Evolutionary conservation across 2,329 filamentous ascomycete genomes (phyloP).

Genomic region (Plenodomus biglobosus): DNA sequence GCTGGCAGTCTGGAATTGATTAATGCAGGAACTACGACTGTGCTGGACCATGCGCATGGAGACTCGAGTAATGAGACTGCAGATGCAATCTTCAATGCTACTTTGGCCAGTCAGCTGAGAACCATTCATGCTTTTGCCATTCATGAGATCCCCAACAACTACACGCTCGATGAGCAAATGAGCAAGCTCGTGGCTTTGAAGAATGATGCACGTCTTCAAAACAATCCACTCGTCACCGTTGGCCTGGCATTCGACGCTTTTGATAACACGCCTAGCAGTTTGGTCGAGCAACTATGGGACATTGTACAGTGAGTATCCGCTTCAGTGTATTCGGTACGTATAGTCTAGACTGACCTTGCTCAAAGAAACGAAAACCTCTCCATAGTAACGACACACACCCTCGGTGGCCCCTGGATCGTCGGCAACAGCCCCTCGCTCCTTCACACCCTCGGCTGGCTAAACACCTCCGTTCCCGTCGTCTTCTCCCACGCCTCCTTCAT

Average conservation of each 20-base stretch:
- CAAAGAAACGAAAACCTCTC: slow-evolving; percentile 13
- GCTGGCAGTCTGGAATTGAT: slow-evolving; percentile 53
- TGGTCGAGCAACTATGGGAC: neutral
- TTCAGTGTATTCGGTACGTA: too few species aligned
- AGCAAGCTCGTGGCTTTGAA: neutral
- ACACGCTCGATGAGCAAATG: neutral
- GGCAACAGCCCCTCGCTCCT: slow-evolving; percentile 32
- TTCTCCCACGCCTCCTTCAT: slow-evolving; percentile 57
- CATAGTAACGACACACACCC: slow-evolving; percentile 48
- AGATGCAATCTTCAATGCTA: slow-evolving; percentile 51
- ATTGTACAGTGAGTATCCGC: neutral
- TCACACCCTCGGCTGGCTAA: slow-evolving; percentile 35
- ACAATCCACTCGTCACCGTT: slow-evolving; percentile 9
- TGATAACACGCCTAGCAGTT: slow-evolving; percentile 1
- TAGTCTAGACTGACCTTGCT: neutral
- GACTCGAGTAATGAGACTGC: slow-evolving; percentile 50
- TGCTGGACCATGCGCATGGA: slow-evolving; percentile 42
- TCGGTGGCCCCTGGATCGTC: slow-evolving; percentile 13
- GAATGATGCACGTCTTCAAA: neutral
- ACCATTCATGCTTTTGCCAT: slow-evolving; percentile 51
- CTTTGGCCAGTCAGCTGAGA: slow-evolving; percentile 52
- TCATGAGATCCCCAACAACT: slow-evolving; percentile 31
- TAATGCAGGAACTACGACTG: slow-evolving; percentile 56
- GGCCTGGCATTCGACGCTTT: slow-evolving; percentile 14
- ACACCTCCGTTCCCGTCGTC: slow-evolving; percentile 52